phyloP scores from a whole-genome alignment of 306 rosid species.

The Echinosophora koreensis region DNA sequence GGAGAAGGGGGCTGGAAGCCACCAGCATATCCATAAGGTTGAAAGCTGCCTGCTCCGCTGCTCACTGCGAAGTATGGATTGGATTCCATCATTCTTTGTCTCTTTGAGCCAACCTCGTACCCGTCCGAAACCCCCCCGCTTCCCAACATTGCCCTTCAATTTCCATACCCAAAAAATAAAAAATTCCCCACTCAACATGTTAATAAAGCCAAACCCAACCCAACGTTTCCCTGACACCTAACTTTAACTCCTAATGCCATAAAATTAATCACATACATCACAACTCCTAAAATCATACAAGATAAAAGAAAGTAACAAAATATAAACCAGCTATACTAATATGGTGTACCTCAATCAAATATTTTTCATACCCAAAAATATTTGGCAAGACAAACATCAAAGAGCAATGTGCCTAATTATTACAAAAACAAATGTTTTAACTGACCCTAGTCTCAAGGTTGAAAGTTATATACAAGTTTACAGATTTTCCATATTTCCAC shows the following conservation, averaged over 20 bases:
- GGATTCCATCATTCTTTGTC: slow-evolving; percentile 99
- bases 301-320: background rate
- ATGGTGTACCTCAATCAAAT: background rate
- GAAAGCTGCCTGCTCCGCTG: slow-evolving; percentile 71
- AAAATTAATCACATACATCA: slow-evolving; percentile 42
- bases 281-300: slow-evolving; percentile 36
- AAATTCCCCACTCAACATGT: slow-evolving; percentile 97
- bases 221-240: slow-evolving; percentile 76
- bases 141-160: slow-evolving; percentile 99
- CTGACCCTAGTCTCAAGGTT: background rate
- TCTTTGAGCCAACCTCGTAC: slow-evolving; percentile 99
- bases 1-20: slow-evolving; percentile 62
- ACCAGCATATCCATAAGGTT: slow-evolving; percentile 55
- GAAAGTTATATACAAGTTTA: background rate
- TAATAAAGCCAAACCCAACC: slow-evolving; percentile 98
- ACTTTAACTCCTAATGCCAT: slow-evolving; percentile 51
- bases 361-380: background rate
- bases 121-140: slow-evolving; percentile 99
- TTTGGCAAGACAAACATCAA: background rate
- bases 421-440: background rate
- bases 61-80: slow-evolving; percentile 99
- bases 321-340: slow-evolving; percentile 20
- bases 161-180: slow-evolving; percentile 77
- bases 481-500: slow-evolving; percentile 9
- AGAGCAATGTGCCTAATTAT: background rate